Evolutionary conservation across 495 filamentous ascomycete species (phyloP).

Genomic region (Sphaerosporella brunnea): DNA sequence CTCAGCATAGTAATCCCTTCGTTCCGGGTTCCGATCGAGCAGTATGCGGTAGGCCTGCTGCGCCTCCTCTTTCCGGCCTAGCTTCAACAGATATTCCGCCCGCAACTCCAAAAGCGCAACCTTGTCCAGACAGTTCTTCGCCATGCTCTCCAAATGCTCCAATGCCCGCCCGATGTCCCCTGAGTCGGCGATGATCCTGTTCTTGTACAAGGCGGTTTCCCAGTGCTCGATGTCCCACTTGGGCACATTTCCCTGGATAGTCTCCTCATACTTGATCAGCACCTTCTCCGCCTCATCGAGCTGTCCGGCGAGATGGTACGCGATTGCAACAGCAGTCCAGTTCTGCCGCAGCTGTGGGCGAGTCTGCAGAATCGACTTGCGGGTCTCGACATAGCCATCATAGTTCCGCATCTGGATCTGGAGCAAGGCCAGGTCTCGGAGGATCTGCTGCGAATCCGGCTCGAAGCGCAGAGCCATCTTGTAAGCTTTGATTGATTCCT

Average conservation of each 20-base stretch:
- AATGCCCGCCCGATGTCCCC: constrained; percentile 65
- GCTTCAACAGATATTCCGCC: constrained; percentile 64
- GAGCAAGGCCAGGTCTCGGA: constrained; percentile 78
- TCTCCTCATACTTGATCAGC: constrained; percentile 79
- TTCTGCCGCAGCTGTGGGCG: constrained; percentile 66
- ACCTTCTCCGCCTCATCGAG: constrained; percentile 75
- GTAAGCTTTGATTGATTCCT: constrained; percentile 97
- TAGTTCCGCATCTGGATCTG: constrained; percentile 97
- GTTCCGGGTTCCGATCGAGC: constrained; percentile 73
- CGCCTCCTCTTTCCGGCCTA: constrained; percentile 66
- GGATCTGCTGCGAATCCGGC: constrained; percentile 82
- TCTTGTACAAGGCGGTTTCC: constrained; percentile 94
- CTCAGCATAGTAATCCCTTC: constrained; percentile 65
- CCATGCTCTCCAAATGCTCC: constrained; percentile 64
- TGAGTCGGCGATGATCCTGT: constrained; percentile 74
- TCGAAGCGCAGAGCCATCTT: constrained; percentile 83
- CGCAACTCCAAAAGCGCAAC: constrained; percentile 77
- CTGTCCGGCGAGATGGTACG: constrained; percentile 75
- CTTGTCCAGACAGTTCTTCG: constrained; percentile 63
- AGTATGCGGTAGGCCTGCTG: constrained; percentile 61
- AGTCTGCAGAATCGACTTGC: constrained; percentile 65
- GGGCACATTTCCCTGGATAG: constrained; percentile 50
- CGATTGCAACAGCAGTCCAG: constrained; percentile 90
- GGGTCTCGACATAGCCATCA: constrained; percentile 75
- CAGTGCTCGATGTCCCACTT: constrained; percentile 79